A percentile compares a stretch with the other conserved stretches of the same genome.
phyloP scores from a whole-genome alignment of 352 stramenopile species.

The Phytopythium kandeliae region DNA sequence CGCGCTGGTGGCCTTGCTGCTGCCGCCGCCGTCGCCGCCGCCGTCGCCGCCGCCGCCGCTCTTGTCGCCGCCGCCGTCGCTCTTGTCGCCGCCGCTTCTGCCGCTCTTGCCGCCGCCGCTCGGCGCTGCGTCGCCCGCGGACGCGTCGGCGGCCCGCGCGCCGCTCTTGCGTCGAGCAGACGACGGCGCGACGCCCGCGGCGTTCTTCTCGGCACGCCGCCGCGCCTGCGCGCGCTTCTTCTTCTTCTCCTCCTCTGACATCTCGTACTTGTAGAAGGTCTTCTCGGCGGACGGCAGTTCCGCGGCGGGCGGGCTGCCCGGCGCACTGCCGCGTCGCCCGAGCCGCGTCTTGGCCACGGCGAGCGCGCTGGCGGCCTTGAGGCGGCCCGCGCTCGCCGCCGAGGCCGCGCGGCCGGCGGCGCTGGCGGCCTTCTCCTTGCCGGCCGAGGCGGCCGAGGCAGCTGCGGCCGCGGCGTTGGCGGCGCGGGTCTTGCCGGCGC shows the following conservation, averaged over 20 bases:
- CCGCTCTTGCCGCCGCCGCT: conserved; percentile 13
- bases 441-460: conserved; percentile 22
- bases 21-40: not conserved
- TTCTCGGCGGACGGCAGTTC: conserved; percentile 47
- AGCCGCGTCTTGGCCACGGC: conserved; percentile 61
- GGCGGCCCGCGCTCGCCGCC: conserved; percentile 36
- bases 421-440: conserved; percentile 41
- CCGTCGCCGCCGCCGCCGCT: not conserved
- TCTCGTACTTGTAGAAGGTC: conserved; percentile 79
- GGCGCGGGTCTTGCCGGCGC: conserved; percentile 27
- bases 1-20: too few relatives aligned
- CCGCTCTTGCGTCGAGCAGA: conserved; percentile 5
- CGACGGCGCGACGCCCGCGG: conserved; percentile 11
- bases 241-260: conserved; percentile 73
- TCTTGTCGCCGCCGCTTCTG: not conserved
- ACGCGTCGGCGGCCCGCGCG: conserved; percentile 10
- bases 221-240: conserved; percentile 61
- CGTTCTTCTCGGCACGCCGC: conserved; percentile 61
- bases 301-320: conserved; percentile 11
- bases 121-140: conserved; percentile 12
- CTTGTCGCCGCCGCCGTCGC: conserved; percentile 1
- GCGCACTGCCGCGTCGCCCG: conserved; percentile 16
- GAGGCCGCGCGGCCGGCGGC: conserved; percentile 37
- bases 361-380: conserved; percentile 46
- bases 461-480: conserved; percentile 14